These are phyloP conservation scores for Mycena sanguinolenta DNA, from an alignment of 768 basidiomycete genomes.

Conservation along the genomic window DNA sequence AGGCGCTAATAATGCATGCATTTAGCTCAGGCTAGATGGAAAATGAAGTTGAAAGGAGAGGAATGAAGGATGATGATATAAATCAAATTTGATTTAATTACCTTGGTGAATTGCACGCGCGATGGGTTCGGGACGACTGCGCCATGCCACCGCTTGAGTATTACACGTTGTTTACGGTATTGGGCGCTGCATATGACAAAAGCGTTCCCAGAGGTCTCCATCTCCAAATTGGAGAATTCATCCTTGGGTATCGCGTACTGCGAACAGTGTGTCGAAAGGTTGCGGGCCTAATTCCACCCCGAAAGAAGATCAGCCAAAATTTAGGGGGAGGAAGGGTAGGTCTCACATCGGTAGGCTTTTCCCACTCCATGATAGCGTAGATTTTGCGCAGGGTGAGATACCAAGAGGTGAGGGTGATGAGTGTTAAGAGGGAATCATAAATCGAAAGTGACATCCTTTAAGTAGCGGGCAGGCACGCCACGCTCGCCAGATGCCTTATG, in stretches of 20 bases:
- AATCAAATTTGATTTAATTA: neutral
- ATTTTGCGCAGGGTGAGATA: conserved; percentile 14
- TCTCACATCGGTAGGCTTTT: conserved; percentile 26
- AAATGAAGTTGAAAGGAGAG: neutral
- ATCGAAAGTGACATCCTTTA: conserved; percentile 22
- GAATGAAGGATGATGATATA: neutral
- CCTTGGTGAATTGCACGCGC: conserved; percentile 28
- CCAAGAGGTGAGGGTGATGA: conserved; percentile 30
- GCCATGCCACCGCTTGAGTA: conserved; percentile 35
- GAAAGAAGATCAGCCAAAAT: neutral
- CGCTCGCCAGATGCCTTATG: conserved; percentile 13
- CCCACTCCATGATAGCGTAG: conserved; percentile 22
- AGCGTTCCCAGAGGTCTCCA: conserved; percentile 17
- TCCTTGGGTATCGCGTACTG: conserved; percentile 21
- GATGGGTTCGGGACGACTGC: conserved; percentile 11
- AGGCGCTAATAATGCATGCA: conserved; percentile 21
- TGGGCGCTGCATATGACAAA: conserved; percentile 20
- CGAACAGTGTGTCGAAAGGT: conserved; percentile 30
- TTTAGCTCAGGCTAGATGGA: neutral
- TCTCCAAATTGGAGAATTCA: conserved; percentile 1
- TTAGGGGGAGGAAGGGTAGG: neutral
- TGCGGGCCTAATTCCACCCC: conserved; percentile 22
- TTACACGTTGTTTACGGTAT: conserved; percentile 19
- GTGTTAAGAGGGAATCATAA: conserved; percentile 18
- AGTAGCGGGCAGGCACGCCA: conserved; percentile 4